Evolutionary conservation across 2,329 filamentous ascomycete species (phyloP), one percentile per base, ranked within the genome.

Genomic region (Achaetomium macrosporum): DNA sequence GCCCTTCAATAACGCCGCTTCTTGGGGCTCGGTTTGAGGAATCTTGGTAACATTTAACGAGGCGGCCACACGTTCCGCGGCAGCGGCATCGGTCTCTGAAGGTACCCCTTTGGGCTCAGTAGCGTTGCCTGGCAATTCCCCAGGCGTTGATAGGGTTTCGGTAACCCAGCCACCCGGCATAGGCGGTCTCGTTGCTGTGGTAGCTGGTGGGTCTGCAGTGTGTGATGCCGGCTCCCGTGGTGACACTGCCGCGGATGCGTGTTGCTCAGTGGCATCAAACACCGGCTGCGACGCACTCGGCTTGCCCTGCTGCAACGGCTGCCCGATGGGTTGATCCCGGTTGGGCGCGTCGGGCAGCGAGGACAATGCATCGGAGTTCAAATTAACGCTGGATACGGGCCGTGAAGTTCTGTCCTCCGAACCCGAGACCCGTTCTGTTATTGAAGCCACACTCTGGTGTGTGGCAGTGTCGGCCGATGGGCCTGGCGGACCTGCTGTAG

Each of bases 101-200:
- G 57, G 46, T 6, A 51, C 31, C 8, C 45, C 53, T 42, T 35
- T 43, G 15, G 54, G 16, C 8, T 50, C 43, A 17, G 44, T 19
- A 13, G 44, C 46, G 16, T 42, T 50, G 31, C 56, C 47, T 17
- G 49, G 16, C 4, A 31, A 30, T 15, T 65, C 61, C 17, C 53
- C 55, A 8, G 63, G 55, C n/a, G 61, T 58, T 2, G 57, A 50
- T 11, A 53, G 39, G 6, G 63, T 66, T 50, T 68, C 66, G 13
- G 64, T 59, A 37, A 68, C 66, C 66, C 65, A 68, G 30, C 58
- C 60, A 17, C 66, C 66, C 15, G 66, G 66, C n/a, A 68, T 54
- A 8, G 59, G 57, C 1, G 66, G 65, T 15, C 65, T 55, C 20
- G 25, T 30, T 42, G 51, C 44, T 7, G 47, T 48, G 25, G 42